phyloP scores from a whole-genome alignment of 176 grass and related monocot species.

The Chloris gayana region DNA sequence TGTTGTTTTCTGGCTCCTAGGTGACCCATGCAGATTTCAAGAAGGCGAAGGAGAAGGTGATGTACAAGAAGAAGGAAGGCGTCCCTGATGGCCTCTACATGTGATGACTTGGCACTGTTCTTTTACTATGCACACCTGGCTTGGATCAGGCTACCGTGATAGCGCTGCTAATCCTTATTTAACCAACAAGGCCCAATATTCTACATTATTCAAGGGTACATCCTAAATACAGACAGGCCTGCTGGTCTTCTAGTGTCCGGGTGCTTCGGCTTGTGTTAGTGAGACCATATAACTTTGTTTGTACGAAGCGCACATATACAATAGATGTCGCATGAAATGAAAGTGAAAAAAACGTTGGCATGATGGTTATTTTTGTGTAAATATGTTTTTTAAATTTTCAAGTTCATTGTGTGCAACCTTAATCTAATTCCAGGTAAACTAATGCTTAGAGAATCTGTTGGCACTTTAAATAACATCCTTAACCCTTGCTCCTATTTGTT shows the following conservation, averaged over 20 bases:
- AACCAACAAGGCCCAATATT: neutral
- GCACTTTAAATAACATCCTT: neutral
- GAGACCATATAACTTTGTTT: no score
- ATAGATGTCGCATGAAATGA: no score
- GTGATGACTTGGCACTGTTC: neutral
- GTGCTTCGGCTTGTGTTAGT: no score
- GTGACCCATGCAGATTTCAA: conserved; percentile 71
- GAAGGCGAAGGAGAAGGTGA: neutral
- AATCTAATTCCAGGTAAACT: neutral
- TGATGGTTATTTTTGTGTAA: neutral
- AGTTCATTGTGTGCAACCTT: neutral
- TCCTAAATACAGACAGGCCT: neutral
- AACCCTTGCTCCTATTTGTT: neutral
- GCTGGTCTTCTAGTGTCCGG: no score
- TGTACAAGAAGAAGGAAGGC: conserved; percentile 99
- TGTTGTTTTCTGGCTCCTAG: conserved; percentile 43
- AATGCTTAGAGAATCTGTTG: neutral
- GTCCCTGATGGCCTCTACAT: neutral
- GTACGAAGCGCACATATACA: no score
- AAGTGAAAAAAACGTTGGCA: neutral
- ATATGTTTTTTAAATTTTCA: neutral
- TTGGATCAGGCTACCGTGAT: neutral
- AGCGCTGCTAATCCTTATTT: neutral
- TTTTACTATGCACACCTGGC: neutral
- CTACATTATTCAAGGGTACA: neutral